Base-by-base conservation (phyloP, 2,329 filamentous ascomycete species). In the Byssoonygena ceratinophila region DNA sequence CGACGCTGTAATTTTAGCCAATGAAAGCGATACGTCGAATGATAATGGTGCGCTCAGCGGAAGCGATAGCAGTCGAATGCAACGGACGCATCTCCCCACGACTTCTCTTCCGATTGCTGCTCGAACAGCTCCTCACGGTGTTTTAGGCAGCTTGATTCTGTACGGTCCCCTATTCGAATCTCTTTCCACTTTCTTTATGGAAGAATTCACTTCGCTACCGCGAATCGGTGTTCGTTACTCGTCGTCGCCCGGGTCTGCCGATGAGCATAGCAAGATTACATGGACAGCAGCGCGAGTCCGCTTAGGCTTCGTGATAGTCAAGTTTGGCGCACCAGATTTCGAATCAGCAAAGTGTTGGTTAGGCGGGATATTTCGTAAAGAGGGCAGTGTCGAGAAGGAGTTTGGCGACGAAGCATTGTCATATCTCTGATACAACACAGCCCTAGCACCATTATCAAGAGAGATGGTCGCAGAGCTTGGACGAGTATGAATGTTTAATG, bases 91-190 rank as follows among this genome's bases (percentile, higher is more conserved):
- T 11, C 32, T 39, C 20, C 36, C 40, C 22, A 14, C 53, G 18
- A 14, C 44, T n/a, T 39, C 46, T 16, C 54, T 52, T 16, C 37
- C 57, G 23, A 65, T 71, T 37, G 64, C 64, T 29, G 64, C 77
- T 45, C 80, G 85, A 6, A 91, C 94, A 79, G 81, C 88, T 49
- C 77, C 79, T 1, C 76, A 87, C 58, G 83, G 84, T 8, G 76
- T 95, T 16, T 82, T 94, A 55, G 92, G 89, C 0, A 97, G 90
- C 0, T 71, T 97, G 20, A 84, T 97, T 37, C 74, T 97, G 5
- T 81, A 84, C 32, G 92, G 92, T 0, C 79, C 80, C 0, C 69
- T 85, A 53, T 83, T 89, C 61, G 75, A 79, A 39, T 66, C 72
- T 0, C 69, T 94, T 2, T 81, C 82, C 2, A 71, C 77, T 0